Evolutionary conservation across 73 alveolate species (phyloP).

Genomic region (Halteria grandinella): DNA sequence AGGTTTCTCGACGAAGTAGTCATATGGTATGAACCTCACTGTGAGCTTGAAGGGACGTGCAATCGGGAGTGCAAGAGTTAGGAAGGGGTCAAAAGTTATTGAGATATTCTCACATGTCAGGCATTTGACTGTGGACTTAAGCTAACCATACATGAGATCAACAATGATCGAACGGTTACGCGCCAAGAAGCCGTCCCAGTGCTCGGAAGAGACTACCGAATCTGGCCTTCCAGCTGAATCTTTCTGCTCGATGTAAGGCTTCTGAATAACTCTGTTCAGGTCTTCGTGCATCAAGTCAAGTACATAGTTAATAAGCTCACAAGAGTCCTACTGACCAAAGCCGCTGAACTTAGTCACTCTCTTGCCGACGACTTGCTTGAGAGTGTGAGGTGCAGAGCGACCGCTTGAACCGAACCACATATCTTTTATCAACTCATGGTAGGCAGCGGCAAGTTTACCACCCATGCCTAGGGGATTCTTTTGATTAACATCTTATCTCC

Average conservation of each 20-base stretch:
- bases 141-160: conserved; percentile 88
- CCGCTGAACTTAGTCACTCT: conserved; percentile 80
- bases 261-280: conserved; percentile 76
- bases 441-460: conserved; percentile 90
- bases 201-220: conserved; percentile 62
- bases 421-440: conserved; percentile 88
- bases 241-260: conserved; percentile 63
- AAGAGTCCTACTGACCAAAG: conserved; percentile 82
- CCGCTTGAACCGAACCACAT: conserved; percentile 80
- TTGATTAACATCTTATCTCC: conserved; percentile 83
- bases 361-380: conserved; percentile 79
- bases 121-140: conserved; percentile 81
- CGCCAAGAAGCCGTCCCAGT: conserved; percentile 75
- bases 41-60: conserved; percentile 24
- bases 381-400: conserved; percentile 68
- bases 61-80: conserved; percentile 76
- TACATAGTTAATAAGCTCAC: conserved; percentile 91
- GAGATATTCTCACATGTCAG: conserved; percentile 70
- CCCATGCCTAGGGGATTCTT: conserved; percentile 95
- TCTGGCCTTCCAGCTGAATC: conserved; percentile 72
- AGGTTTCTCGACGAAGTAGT: neutral
- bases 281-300: conserved; percentile 99
- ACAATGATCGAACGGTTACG: conserved; percentile 80
- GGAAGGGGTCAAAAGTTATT: conserved; percentile 88
- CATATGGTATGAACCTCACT: conserved; percentile 11